Evolutionary conservation across 805 yeast species (phyloP).

Genomic region (Kodamaea nitidulidarum): DNA sequence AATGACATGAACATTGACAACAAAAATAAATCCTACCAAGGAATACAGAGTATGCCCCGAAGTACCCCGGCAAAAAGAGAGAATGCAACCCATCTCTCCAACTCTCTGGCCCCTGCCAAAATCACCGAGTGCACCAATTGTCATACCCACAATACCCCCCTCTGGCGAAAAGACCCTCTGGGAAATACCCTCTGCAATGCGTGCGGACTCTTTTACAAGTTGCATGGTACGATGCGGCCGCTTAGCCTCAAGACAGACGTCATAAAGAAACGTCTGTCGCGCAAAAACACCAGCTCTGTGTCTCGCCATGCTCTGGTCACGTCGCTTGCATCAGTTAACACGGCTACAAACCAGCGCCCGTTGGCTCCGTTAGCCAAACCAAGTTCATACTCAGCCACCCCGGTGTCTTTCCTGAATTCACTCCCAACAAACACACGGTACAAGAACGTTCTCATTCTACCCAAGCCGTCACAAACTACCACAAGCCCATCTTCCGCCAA

Average conservation of each 20-base stretch:
- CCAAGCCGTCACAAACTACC: conserved; percentile 28
- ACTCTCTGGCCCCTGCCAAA: conserved; percentile 12
- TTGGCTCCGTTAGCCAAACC: conserved; percentile 8
- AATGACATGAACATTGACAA: too few species aligned
- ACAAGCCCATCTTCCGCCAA: conserved; percentile 8
- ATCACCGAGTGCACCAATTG: conserved; percentile 52
- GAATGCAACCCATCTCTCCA: not conserved
- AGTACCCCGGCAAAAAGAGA: not conserved
- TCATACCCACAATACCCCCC: conserved; percentile 55
- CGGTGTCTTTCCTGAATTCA: conserved; percentile 1
- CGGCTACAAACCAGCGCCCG: conserved; percentile 6
- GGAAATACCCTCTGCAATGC: conserved; percentile 64
- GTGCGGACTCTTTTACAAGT: conserved; percentile 56
- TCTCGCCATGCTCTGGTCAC: conserved; percentile 7
- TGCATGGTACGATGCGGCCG: conserved; percentile 62
- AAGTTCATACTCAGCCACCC: conserved; percentile 2
- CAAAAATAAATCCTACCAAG: too few species aligned
- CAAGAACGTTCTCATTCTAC: conserved; percentile 39
- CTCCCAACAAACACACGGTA: conserved; percentile 15
- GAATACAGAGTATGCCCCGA: too few species aligned
- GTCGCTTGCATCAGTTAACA: not conserved
- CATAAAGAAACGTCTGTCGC: conserved; percentile 53
- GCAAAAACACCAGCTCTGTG: conserved; percentile 18
- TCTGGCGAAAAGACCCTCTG: conserved; percentile 57
- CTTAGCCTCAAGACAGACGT: conserved; percentile 54